These are phyloP conservation scores for Saccharomyces hybrid DNA, from an alignment of 1,139 yeast species.

Conservation along the genomic window DNA sequence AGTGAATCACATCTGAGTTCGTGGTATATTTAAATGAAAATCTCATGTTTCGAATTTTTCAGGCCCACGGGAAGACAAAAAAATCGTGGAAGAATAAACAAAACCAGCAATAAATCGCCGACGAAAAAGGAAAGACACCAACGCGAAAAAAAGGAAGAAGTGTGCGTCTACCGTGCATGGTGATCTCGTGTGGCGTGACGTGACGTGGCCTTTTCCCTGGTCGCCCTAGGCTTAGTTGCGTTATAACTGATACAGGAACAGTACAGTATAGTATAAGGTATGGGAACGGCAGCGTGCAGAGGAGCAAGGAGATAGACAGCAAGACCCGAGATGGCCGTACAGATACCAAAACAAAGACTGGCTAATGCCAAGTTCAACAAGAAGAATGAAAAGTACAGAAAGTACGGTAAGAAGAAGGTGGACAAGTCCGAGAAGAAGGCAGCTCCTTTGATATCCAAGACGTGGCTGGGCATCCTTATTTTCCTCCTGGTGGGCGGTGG, in stretches of 20 bases:
- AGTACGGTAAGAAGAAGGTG: constrained; percentile 51
- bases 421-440: constrained; percentile 24
- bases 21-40: background rate
- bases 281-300: background rate
- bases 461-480: constrained; percentile 41
- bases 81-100: background rate
- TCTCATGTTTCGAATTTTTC: background rate
- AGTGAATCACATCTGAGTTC: background rate
- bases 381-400: constrained; percentile 58
- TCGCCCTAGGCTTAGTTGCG: background rate
- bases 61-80: background rate
- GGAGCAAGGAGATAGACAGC: background rate
- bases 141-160: background rate
- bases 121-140: constrained; percentile 1
- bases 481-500: constrained; percentile 83
- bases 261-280: background rate
- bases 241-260: background rate
- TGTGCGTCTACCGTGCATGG: background rate
- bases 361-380: constrained; percentile 80
- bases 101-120: background rate
- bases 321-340: constrained; percentile 36
- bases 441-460: constrained; percentile 39
- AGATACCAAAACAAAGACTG: constrained; percentile 76
- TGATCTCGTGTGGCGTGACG: background rate
- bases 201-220: background rate